A percentile compares a stretch with the other conserved stretches of the same genome.
phyloP scores from a whole-genome alignment of 495 filamentous ascomycete genomes.

The Collariella sp. region DNA sequence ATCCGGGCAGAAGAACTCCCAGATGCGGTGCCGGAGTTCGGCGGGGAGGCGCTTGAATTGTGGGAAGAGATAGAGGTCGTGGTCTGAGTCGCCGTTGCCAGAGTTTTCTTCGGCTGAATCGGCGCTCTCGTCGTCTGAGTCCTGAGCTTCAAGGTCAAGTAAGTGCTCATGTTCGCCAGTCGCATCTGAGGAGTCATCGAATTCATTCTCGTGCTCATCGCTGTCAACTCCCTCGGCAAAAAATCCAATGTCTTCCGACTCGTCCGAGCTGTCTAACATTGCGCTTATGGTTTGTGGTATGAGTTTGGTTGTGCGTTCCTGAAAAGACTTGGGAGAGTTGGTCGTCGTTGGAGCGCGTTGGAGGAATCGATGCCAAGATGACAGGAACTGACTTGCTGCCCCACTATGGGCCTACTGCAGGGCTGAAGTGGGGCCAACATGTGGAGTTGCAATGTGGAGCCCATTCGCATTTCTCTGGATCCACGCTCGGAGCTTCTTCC shows the following conservation, averaged over 20 bases:
- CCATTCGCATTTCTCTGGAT: too few species aligned
- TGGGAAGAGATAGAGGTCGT: slow-evolving; percentile 25
- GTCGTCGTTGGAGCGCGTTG: background rate
- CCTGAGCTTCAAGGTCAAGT: slow-evolving; percentile 8
- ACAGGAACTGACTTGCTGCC: too few species aligned
- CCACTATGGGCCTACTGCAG: too few species aligned
- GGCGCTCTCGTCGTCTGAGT: slow-evolving; percentile 5
- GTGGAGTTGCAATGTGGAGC: too few species aligned
- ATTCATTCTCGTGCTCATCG: slow-evolving; percentile 5
- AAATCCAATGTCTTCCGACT: slow-evolving; percentile 3
- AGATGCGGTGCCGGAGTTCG: slow-evolving; percentile 34
- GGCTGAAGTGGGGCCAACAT: too few species aligned
- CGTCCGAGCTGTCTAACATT: slow-evolving; percentile 9
- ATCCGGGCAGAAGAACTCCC: slow-evolving; percentile 34
- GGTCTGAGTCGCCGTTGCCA: background rate
- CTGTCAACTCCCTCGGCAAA: slow-evolving; percentile 6
- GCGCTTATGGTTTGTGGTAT: background rate
- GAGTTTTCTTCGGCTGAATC: slow-evolving; percentile 6
- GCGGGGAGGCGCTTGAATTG: slow-evolving; percentile 32
- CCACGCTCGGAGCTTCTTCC: too few species aligned
- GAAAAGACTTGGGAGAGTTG: too few species aligned
- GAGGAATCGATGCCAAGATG: too few species aligned
- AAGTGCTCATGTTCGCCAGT: background rate
- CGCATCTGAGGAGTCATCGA: background rate
- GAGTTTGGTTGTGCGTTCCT: background rate